Conservation (phyloP, 176 grass and related monocot genomes). For the Triticum urartu region DNA sequence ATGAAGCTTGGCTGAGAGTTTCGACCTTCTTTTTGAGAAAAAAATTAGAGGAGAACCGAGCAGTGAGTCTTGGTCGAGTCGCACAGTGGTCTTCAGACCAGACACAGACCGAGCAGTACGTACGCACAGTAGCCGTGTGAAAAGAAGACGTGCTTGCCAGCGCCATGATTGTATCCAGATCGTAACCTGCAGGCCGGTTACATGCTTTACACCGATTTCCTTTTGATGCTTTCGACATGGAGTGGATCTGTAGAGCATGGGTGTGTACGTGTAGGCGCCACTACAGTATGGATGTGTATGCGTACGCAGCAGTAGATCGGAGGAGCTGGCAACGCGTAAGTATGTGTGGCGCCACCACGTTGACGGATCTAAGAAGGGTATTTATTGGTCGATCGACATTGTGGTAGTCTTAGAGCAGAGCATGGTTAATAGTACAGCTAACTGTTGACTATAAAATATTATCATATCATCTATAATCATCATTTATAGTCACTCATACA, state of each 20-base stretch:
- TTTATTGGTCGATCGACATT: neutral
- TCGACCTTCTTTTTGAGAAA: too few relatives aligned
- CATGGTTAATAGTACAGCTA: too few relatives aligned
- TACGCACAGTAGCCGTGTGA: neutral
- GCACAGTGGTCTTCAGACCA: neutral
- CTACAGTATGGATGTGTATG: neutral
- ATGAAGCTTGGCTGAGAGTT: too few relatives aligned
- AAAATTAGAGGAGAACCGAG: too few relatives aligned
- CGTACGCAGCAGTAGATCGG: neutral
- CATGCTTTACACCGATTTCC: too few relatives aligned
- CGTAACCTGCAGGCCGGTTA: too few relatives aligned
- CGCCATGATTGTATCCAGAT: neutral
- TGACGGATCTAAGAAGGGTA: constrained; percentile 19
- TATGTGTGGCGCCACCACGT: constrained; percentile 19
- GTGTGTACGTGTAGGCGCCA: too few relatives aligned
- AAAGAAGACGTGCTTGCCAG: neutral
- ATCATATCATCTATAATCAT: too few relatives aligned
- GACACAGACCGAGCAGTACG: neutral
- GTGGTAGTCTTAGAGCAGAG: neutral
- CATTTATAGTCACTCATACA: too few relatives aligned
- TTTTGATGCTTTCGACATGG: too few relatives aligned
- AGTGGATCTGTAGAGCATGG: too few relatives aligned
- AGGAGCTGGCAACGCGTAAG: neutral
- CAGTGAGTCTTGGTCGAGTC: neutral
- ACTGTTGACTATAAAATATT: too few relatives aligned